Evolutionary conservation across 345 rosid genomes (phyloP).

Genomic region (rapeseed (Brassica napus)): DNA sequence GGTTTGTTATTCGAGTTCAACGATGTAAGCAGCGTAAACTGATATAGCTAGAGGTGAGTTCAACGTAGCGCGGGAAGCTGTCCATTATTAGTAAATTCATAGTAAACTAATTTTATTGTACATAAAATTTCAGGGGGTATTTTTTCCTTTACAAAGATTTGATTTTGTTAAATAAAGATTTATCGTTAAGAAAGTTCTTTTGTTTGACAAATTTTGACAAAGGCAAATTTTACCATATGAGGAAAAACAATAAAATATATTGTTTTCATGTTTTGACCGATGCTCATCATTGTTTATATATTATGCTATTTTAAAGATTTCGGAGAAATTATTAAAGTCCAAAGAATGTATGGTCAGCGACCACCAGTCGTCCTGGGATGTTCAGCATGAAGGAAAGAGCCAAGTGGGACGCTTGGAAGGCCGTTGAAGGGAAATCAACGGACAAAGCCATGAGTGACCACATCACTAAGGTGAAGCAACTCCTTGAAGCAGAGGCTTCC

Average conservation of each 20-base stretch:
- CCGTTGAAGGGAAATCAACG: constrained; percentile 76
- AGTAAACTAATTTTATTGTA: too few species aligned
- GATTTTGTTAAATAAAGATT: too few species aligned
- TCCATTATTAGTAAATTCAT: too few species aligned
- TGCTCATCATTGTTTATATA: not conserved
- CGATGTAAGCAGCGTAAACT: too few species aligned
- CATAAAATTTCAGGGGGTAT: too few species aligned
- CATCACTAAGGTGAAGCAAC: constrained; percentile 76
- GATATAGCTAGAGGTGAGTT: too few species aligned
- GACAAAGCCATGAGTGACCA: constrained; percentile 78
- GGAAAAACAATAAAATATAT: not conserved
- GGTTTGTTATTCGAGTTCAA: too few species aligned
- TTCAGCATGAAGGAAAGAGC: constrained; percentile 78
- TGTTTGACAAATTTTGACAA: not conserved
- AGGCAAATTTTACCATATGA: not conserved
- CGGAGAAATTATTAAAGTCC: not conserved
- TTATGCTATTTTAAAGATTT: not conserved
- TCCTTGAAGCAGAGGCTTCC: constrained; percentile 56
- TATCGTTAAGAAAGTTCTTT: too few species aligned
- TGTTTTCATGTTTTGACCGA: not conserved
- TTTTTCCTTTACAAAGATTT: too few species aligned
- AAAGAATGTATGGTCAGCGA: not conserved
- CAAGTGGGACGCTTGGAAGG: constrained; percentile 99
- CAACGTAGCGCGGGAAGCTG: too few species aligned
- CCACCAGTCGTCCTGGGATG: constrained; percentile 71